Base-by-base conservation (phyloP, 306 rosid species). In the Fagus sylvatica region DNA sequence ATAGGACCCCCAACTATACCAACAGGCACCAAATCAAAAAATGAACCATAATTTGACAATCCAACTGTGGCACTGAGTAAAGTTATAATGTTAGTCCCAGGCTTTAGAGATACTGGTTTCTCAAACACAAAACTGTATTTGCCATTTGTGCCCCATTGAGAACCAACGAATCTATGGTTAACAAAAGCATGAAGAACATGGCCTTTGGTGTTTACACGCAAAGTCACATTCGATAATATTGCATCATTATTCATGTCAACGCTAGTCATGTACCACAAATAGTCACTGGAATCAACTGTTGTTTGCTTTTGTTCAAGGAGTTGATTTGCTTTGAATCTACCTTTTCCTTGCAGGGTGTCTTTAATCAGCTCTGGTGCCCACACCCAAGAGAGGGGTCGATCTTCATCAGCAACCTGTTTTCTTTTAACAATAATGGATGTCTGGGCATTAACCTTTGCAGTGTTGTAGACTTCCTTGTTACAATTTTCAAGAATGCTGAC, bases 211-310 rank as follows among this genome's bases (percentile, higher is more conserved):
- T 37, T n/a, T 34, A 72, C 71, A 0, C 53, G 69, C 28, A 65
- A 39, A 54, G 40, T 53, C 8, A 51, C 41, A 16, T 54, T 46
- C 51, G 8, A 1, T 13, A 46, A 46, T 8, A 13, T 8, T 9
- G 51, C 8, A 8, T 2, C 11, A 8, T 13, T 4, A 2, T 46
- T 46, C 51, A 13, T 10, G 51, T 46, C 11, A 10, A 46, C 51
- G 89, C 82, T 86, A 12, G 88, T 88, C 67, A 81, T 86, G 84
- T 90, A 86, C 95, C 91, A 89, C 41, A 87, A 85, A 72, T 83
- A 87, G 67, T 90, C 94, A 73, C 84, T 83, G 11, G 69, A 76
- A 77, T 88, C 94, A 48, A 41, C 69, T 2, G 85, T 59, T 42
- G 16, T 82, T 0, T 55, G 78, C 43, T 86, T 90, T 73, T 90